Conservation (phyloP, 345 rosid species). For the Excoecaria agallocha region DNA sequence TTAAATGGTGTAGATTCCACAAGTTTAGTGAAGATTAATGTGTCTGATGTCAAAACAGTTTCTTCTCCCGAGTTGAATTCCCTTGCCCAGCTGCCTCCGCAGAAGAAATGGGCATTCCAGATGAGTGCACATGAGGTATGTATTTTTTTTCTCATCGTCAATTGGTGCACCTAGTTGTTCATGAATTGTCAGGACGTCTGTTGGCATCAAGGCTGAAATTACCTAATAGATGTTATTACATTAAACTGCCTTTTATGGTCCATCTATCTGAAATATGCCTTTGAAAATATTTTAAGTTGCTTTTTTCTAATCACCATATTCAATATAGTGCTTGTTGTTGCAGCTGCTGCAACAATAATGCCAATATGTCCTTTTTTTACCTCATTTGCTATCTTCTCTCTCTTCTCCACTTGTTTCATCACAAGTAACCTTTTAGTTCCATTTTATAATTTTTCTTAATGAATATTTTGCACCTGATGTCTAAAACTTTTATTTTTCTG, state of each 20-base stretch:
- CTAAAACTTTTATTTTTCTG: neutral
- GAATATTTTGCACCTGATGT: neutral
- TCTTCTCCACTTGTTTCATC: neutral
- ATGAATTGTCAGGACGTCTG: neutral
- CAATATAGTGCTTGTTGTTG: neutral
- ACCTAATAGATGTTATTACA: neutral
- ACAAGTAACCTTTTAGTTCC: neutral
- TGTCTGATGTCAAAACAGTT: slow-evolving; percentile 25
- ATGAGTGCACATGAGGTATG: slow-evolving; percentile 86
- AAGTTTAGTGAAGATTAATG: slow-evolving; percentile 28
- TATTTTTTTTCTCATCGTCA: neutral
- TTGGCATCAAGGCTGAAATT: neutral
- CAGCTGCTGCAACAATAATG: neutral
- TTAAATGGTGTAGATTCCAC: slow-evolving; percentile 31
- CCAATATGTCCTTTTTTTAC: neutral
- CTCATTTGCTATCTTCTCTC: neutral
- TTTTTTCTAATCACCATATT: neutral
- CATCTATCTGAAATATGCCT: neutral
- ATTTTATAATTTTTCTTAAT: too few species aligned
- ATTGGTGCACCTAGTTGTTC: neutral
- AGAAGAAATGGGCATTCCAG: slow-evolving; percentile 54
- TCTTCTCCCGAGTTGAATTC: slow-evolving; percentile 36
- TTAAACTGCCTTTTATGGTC: neutral
- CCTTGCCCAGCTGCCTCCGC: slow-evolving; percentile 29
- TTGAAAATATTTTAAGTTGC: neutral